Evolutionary conservation across 345 rosid species (phyloP).

Genomic region (Geranium rotundifolium): DNA sequence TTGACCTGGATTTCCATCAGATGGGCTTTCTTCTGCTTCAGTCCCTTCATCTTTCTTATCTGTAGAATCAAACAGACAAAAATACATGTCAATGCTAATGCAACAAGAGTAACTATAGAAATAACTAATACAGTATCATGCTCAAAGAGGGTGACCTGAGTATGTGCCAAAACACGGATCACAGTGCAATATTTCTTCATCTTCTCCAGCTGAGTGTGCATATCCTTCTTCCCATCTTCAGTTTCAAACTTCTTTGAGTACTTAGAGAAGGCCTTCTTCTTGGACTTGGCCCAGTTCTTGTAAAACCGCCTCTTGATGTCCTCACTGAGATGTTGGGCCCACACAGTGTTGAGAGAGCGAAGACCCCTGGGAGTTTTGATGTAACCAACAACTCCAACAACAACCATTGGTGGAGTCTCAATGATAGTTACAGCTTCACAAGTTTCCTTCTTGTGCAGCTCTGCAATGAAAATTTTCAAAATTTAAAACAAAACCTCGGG

Average conservation of each 20-base stretch:
- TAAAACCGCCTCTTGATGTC: constrained; percentile 79
- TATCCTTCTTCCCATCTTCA: constrained; percentile 61
- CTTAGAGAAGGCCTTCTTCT: constrained; percentile 78
- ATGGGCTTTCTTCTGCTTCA: constrained; percentile 94
- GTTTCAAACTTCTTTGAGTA: constrained; percentile 55
- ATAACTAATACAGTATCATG: too few relatives aligned
- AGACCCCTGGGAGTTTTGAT: constrained; percentile 76
- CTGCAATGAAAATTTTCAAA: constrained; percentile 12
- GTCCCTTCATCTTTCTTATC: constrained; percentile 79
- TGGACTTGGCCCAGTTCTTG: constrained; percentile 83
- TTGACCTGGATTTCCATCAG: constrained; percentile 88
- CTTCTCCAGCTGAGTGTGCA: constrained; percentile 61
- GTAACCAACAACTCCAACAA: constrained; percentile 88
- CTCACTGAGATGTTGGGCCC: constrained; percentile 90
- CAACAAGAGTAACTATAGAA: background rate
- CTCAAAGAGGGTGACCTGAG: constrained; percentile 30
- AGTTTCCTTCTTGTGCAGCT: constrained; percentile 95
- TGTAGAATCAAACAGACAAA: constrained; percentile 5
- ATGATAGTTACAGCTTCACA: constrained; percentile 78
- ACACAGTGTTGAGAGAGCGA: constrained; percentile 61
- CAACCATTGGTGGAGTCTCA: constrained; percentile 88
- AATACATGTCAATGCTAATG: background rate
- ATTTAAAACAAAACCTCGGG: background rate
- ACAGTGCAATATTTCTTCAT: constrained; percentile 74
- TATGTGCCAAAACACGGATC: constrained; percentile 82